Evolutionary conservation across 345 rosid genomes (phyloP).

Genomic region (Pistacia atlantica): DNA sequence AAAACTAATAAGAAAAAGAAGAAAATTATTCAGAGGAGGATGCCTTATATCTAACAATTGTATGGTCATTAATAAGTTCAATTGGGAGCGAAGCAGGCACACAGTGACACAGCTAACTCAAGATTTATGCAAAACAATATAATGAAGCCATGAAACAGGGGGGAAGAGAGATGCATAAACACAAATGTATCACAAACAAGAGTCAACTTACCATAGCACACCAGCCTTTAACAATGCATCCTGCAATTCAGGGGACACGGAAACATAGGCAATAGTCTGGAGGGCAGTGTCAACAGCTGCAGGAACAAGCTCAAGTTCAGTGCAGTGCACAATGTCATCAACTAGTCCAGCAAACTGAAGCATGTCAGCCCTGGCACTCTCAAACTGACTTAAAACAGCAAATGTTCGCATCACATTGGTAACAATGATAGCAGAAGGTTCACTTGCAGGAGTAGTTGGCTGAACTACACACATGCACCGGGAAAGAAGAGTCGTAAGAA

Average conservation of each 20-base stretch:
- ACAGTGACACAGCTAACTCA: background rate
- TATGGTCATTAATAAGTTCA: background rate
- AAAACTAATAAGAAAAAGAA: background rate
- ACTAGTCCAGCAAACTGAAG: constrained; percentile 73
- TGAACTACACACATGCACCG: constrained; percentile 97
- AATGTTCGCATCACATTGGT: constrained; percentile 90
- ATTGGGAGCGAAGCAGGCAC: background rate
- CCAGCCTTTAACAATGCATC: constrained; percentile 85
- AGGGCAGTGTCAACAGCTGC: constrained; percentile 95
- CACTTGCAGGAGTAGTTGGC: constrained; percentile 88
- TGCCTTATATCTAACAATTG: background rate
- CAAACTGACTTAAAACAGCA: constrained; percentile 86
- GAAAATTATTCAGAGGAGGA: background rate
- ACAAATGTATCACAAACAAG: background rate
- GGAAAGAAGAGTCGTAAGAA: constrained; percentile 83
- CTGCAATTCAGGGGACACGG: constrained; percentile 85
- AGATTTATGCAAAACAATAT: too few species aligned
- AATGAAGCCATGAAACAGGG: too few species aligned
- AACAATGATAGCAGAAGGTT: constrained; percentile 90
- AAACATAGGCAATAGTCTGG: constrained; percentile 79
- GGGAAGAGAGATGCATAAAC: background rate
- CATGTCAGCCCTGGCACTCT: constrained; percentile 81
- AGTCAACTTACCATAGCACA: constrained; percentile 72
- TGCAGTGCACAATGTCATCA: constrained; percentile 91
- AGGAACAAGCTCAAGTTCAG: constrained; percentile 91